These are phyloP conservation scores for Termitomyces sp. DNA, from an alignment of 768 basidiomycete species.

Conservation along the genomic window DNA sequence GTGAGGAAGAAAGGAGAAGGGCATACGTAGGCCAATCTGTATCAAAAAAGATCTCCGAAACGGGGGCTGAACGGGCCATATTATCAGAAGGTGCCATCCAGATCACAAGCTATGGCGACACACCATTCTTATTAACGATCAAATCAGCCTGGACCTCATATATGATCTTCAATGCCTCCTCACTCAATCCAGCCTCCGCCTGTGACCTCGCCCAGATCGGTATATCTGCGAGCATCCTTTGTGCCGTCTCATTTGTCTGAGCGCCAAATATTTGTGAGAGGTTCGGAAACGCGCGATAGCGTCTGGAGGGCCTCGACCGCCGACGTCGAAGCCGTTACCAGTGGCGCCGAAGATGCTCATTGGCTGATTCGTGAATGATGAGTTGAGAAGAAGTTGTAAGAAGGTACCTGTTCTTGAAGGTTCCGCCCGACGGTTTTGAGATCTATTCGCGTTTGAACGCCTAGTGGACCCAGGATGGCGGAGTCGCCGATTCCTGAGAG, in stretches of 20 bases:
- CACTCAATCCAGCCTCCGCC: slow-evolving; percentile 35
- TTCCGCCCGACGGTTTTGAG: slow-evolving; percentile 53
- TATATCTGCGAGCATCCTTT: slow-evolving; percentile 35
- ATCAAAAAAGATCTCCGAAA: slow-evolving; percentile 46
- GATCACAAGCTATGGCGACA: slow-evolving; percentile 18
- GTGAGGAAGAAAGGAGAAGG: not conserved
- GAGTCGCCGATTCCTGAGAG: slow-evolving; percentile 58
- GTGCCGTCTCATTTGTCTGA: slow-evolving; percentile 28
- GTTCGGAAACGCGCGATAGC: slow-evolving; percentile 50
- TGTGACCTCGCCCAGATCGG: slow-evolving; percentile 42
- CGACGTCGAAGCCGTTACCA: slow-evolving; percentile 37
- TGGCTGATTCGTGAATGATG: slow-evolving; percentile 22
- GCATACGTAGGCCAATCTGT: slow-evolving; percentile 43
- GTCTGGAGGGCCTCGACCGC: slow-evolving; percentile 43
- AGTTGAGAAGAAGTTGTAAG: not conserved
- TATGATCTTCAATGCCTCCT: slow-evolving; percentile 39
- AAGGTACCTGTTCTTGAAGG: slow-evolving; percentile 49
- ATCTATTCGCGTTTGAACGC: slow-evolving; percentile 43
- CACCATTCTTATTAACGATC: slow-evolving; percentile 46
- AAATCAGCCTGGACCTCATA: slow-evolving; percentile 43
- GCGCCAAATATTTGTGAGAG: slow-evolving; percentile 43
- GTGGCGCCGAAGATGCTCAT: slow-evolving; percentile 39
- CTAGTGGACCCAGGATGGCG: slow-evolving; percentile 38
- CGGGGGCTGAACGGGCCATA: slow-evolving; percentile 31
- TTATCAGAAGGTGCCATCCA: not conserved